Evolutionary conservation across 768 basidiomycete genomes (phyloP).

Genomic region (Pluteus cervinus): DNA sequence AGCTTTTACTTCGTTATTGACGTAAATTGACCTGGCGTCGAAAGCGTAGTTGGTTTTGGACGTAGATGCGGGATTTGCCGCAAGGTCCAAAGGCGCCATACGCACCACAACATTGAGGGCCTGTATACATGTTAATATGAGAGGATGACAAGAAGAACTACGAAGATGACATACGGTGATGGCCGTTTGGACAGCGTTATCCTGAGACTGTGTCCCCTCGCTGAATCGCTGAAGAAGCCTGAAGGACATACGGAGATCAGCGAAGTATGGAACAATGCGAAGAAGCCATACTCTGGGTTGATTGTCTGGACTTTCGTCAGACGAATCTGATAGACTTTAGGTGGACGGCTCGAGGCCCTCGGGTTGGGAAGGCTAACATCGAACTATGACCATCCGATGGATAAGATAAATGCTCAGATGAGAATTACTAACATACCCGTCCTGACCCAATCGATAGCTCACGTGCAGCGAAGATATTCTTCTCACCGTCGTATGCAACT

Average conservation of each 20-base stretch:
- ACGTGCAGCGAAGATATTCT: conserved; percentile 62
- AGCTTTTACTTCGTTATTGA: conserved; percentile 40
- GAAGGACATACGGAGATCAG: background rate
- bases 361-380: conserved; percentile 45
- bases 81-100: conserved; percentile 72
- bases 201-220: conserved; percentile 56
- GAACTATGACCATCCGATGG: conserved; percentile 37
- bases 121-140: conserved; percentile 23
- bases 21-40: conserved; percentile 74
- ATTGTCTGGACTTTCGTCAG: conserved; percentile 53
- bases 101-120: conserved; percentile 71
- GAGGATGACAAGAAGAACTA: background rate
- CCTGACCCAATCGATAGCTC: conserved; percentile 56
- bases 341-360: conserved; percentile 38
- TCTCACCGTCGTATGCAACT: conserved; percentile 74
- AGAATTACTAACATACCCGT: conserved; percentile 34
- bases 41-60: conserved; percentile 61
- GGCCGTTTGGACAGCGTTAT: conserved; percentile 55
- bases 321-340: conserved; percentile 64
- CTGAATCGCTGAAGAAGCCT: conserved; percentile 64
- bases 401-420: conserved; percentile 1
- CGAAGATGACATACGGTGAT: conserved; percentile 41
- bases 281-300: conserved; percentile 30
- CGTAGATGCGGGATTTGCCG: too few relatives aligned
- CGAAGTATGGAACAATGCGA: background rate